Base-by-base conservation (phyloP, 306 rosid genomes). In the Prunus kanzakura region DNA sequence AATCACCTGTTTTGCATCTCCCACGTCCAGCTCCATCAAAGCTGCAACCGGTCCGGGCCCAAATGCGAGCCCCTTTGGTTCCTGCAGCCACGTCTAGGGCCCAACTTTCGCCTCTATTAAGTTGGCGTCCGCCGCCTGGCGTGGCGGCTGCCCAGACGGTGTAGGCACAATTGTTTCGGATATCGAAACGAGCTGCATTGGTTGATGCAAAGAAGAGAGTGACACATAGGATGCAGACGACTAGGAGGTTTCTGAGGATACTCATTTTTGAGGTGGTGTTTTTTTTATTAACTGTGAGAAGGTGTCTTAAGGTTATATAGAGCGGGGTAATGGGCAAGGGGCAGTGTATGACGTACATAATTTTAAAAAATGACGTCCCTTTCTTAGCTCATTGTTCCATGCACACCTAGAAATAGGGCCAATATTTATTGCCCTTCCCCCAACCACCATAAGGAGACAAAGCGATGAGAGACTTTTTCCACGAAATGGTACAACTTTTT, bases 211-310 rank as follows among this genome's bases (percentile, higher is more conserved):
- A 71, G 2, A 11, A 50, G 6, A 50, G 25, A 35, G 6, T 11
- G 18, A 6, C 52, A n/a, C 5, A 86, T 43, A 0, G 85, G 85
- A 56, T 46, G 74, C 84, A 87, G 55, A 89, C 89, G 0, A 90
- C 67, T 4, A 88, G 16, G 0, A 93, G 82, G 57, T 81, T 78
- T 66, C 86, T 92, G 13, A 73, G 66, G 87, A 86, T 84, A 71
- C 89, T 20, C 71, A 64, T 47, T 23, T 15, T 69, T 32, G 30
- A 2, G 18, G 29, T 2, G 8, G 22, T 18, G 69, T 30, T 8
- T 64, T 64, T 18, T 32, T 38, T 7, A 38, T 7, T 22, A 23
- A 58, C 23, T 6, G 5, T 64, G 47, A 30, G 6, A 20, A 30
- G 30, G 71, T 20, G 43, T 38, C 43, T 69, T 9, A 43, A 32